Evolutionary conservation across 345 rosid species (phyloP).

Genomic region (Populus ilicifolia): DNA sequence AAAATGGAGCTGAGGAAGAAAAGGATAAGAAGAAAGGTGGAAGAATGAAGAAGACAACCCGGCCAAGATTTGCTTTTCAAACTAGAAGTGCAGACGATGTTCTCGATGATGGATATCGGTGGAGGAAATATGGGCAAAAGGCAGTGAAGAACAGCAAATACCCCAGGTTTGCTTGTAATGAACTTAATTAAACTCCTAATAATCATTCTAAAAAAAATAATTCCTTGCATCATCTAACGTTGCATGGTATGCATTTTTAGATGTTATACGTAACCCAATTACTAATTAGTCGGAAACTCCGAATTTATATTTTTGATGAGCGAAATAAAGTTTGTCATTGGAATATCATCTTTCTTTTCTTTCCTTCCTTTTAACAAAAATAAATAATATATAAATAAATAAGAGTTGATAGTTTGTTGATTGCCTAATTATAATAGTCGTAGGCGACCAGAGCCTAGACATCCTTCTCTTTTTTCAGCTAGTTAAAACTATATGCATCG

Average conservation of each 20-base stretch:
- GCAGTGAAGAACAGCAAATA: constrained; percentile 55
- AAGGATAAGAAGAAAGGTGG: constrained; percentile 33
- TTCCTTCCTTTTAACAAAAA: too few species aligned
- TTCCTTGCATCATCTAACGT: neutral
- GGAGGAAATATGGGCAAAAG: constrained; percentile 76
- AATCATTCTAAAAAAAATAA: too few species aligned
- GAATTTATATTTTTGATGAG: neutral
- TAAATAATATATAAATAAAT: too few species aligned
- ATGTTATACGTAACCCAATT: neutral
- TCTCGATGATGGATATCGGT: constrained; percentile 72
- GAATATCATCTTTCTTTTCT: too few species aligned
- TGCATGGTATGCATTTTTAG: constrained; percentile 5
- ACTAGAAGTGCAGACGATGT: constrained; percentile 63
- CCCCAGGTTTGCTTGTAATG: constrained; percentile 49
- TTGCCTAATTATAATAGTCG: too few species aligned
- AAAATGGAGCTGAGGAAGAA: constrained; percentile 19
- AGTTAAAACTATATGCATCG: too few species aligned
- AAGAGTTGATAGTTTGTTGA: too few species aligned
- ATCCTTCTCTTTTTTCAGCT: too few species aligned
- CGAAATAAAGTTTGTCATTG: neutral
- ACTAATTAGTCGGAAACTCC: neutral
- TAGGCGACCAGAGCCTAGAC: too few species aligned
- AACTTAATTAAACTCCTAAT: too few species aligned
- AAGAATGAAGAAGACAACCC: constrained; percentile 32
- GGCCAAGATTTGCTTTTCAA: constrained; percentile 61